These are phyloP conservation scores for Diophrys appendiculata DNA, from an alignment of 73 alveolate species.

Conservation along the genomic window DNA sequence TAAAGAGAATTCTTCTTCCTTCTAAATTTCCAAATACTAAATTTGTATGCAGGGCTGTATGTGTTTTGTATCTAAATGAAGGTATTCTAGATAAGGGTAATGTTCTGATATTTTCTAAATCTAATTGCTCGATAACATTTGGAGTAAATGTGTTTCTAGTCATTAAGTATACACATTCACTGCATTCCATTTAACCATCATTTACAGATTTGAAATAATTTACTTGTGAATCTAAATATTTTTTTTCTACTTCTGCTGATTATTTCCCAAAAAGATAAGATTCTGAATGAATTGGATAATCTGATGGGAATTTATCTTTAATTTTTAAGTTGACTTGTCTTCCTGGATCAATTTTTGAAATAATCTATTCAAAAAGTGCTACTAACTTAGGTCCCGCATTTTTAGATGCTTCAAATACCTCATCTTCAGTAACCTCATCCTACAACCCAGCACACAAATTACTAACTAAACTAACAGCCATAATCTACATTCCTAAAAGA, in stretches of 20 bases:
- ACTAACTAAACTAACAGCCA: slow-evolving; percentile 17
- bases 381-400: slow-evolving; percentile 23
- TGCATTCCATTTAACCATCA: not conserved
- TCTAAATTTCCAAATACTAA: slow-evolving; percentile 12
- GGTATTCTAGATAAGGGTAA: slow-evolving; percentile 1
- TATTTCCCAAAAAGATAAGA: not conserved
- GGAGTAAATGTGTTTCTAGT: not conserved
- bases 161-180: slow-evolving; percentile 16
- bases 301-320: not conserved
- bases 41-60: slow-evolving; percentile 19
- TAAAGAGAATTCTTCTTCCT: slow-evolving; percentile 4
- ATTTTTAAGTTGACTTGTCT: not conserved
- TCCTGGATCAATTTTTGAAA: slow-evolving; percentile 12
- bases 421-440: slow-evolving; percentile 2
- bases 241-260: not conserved
- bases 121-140: not conserved
- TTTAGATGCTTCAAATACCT: slow-evolving; percentile 15
- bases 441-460: slow-evolving; percentile 42
- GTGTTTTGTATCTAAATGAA: not conserved
- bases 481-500: slow-evolving; percentile 13
- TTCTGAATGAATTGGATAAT: not conserved
- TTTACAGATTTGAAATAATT: not conserved
- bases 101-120: slow-evolving; percentile 12
- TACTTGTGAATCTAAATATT: not conserved
- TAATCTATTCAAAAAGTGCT: slow-evolving; percentile 9